These are phyloP conservation scores for Tylopilus subfusipes DNA, from an alignment of 768 basidiomycete species.

Conservation along the genomic window DNA sequence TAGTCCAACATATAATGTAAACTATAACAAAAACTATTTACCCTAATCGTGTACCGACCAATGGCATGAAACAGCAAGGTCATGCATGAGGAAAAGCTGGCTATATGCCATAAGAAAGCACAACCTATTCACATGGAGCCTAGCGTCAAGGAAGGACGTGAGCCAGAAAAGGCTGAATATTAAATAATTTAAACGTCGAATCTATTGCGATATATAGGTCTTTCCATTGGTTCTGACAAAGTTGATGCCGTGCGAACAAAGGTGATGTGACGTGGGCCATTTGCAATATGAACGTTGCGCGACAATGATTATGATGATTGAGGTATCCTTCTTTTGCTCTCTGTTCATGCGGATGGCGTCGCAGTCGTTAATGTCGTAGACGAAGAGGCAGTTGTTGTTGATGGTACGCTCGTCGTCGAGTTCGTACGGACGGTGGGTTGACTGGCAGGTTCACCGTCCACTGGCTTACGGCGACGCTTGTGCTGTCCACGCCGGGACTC, in stretches of 20 bases:
- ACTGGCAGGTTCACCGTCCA: conserved; percentile 22
- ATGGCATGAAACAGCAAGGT: conserved; percentile 1
- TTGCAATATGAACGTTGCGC: conserved; percentile 9
- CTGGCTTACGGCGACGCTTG: conserved; percentile 35
- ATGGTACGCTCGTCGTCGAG: conserved; percentile 14
- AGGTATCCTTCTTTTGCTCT: conserved; percentile 3
- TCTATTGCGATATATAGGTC: conserved; percentile 24
- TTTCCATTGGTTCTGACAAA: conserved; percentile 17
- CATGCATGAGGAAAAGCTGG: conserved; percentile 4
- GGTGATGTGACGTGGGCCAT: conserved; percentile 4
- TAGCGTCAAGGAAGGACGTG: conserved; percentile 10
- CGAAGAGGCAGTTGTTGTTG: conserved; percentile 14
- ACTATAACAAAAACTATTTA: conserved; percentile 23
- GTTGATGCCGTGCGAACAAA: conserved; percentile 9
- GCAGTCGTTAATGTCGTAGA: conserved; percentile 23
- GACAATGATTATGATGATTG: conserved; percentile 4
- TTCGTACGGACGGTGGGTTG: conserved; percentile 23
- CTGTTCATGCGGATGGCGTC: conserved; percentile 20
- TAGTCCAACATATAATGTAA: conserved; percentile 21
- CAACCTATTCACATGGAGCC: conserved; percentile 12
- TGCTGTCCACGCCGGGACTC: conserved; percentile 48
- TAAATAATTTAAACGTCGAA: conserved; percentile 20
- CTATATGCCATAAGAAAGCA: conserved; percentile 17
- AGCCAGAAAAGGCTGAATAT: conserved; percentile 17
- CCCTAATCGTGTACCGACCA: conserved; percentile 10